Base-by-base conservation (phyloP, 2,329 filamentous ascomycete species). In the Plectosphaerella cucumerina region DNA sequence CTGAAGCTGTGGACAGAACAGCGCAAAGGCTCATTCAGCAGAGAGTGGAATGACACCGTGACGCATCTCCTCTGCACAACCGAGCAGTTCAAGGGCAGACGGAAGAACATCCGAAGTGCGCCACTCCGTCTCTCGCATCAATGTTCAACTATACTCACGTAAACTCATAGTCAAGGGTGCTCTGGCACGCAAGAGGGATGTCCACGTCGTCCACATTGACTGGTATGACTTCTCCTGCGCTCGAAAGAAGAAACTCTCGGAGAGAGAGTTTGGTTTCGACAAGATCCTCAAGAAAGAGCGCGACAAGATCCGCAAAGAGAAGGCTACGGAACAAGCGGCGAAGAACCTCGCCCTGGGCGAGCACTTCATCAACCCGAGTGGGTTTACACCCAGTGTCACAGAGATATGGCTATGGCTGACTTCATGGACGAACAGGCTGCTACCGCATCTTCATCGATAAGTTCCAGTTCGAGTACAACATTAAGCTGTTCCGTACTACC, bases 51-150 rank as follows among this genome's bases (percentile, higher is more conserved):
- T 22, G 63, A 73, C 0, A 60, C 71, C 0, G 81, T 86, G 10
- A 96, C 90, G 0, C 90, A 96, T 66, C 70, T 96, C 0, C 75
- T 96, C 20, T 81, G 83, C 49, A 82, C 81, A 0, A 71, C 78
- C 47, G 75, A 82, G 33, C 79, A 85, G 15, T 91, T 82, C 65
- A 76, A 78, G 54, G 66, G 23, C 37, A 45, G 33, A 1, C 22
- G 23, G 5, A 56, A 26, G 46, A 53, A 50, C 15, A 17, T 39
- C 21, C 20, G 50, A 43, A 56, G 54, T 56, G 49, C 17, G 23
- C 10, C 26, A 21, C 11, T 9, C 12, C 39, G n/a, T 11, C 10
- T n/a, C 17, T 20, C 17, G 10, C 4, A 3, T 18, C n/a, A 20
- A 20, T n/a, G 5, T 5, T 20, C 3, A n/a, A n/a, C 6, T 18